Conservation (phyloP, 2,329 filamentous ascomycete genomes). For the Pezicula neosporulosa region DNA sequence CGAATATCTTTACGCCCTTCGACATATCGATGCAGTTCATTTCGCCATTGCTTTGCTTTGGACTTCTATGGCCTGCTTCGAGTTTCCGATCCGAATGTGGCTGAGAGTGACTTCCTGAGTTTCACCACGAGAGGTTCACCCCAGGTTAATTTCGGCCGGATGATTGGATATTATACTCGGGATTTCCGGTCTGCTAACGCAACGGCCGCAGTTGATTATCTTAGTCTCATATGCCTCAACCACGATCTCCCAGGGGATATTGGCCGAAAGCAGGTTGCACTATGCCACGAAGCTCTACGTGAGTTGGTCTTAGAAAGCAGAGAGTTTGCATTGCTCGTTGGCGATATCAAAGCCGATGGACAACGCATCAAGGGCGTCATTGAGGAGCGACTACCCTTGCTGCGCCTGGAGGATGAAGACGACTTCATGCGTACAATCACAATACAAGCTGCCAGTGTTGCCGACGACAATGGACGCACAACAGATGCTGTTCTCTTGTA, state of each 20-base stretch:
- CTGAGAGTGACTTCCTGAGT: slow-evolving; percentile 66
- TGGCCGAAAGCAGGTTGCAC: slow-evolving; percentile 71
- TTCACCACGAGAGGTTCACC: slow-evolving; percentile 66
- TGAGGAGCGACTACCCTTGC: slow-evolving; percentile 77
- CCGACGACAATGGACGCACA: slow-evolving; percentile 89
- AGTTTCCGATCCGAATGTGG: slow-evolving; percentile 75
- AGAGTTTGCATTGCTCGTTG: slow-evolving; percentile 90
- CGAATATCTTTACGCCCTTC: slow-evolving; percentile 85
- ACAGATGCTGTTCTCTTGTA: slow-evolving; percentile 94
- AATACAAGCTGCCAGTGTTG: slow-evolving; percentile 84
- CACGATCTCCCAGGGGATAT: slow-evolving; percentile 72
- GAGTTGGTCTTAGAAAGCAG: slow-evolving; percentile 95
- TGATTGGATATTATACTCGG: slow-evolving; percentile 91
- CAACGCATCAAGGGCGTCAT: slow-evolving; percentile 82
- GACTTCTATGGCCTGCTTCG: slow-evolving; percentile 87
- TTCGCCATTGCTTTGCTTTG: slow-evolving; percentile 85
- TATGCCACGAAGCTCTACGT: slow-evolving; percentile 89
- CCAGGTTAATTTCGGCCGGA: slow-evolving; percentile 90
- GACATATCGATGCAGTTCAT: slow-evolving; percentile 91
- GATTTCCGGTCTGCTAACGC: slow-evolving; percentile 92
- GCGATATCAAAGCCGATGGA: slow-evolving; percentile 85
- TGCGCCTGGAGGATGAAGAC: slow-evolving; percentile 73
- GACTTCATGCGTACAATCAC: slow-evolving; percentile 93
- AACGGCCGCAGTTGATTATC: slow-evolving; percentile 88
- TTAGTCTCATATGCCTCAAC: slow-evolving; percentile 88